Conservation (phyloP, 805 yeast genomes). For the Wickerhamiella occidentalis region DNA sequence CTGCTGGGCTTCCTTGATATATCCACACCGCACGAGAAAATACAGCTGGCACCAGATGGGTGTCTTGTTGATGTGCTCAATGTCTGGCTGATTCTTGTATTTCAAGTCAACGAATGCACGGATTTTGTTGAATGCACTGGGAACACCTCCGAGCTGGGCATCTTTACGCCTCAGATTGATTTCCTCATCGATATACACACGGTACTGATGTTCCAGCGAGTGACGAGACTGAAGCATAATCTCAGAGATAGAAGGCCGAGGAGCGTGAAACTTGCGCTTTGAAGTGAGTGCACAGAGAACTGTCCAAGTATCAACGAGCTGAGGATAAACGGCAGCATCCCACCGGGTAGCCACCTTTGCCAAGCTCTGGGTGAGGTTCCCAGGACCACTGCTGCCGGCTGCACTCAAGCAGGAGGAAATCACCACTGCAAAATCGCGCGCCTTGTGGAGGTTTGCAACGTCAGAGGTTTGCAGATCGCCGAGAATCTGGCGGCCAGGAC, state of each 20-base stretch:
- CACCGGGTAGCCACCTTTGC: constrained; percentile 39
- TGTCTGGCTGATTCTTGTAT: constrained; percentile 32
- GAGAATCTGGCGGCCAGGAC: constrained; percentile 2
- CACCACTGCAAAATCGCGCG: constrained; percentile 5
- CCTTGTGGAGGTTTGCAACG: constrained; percentile 18
- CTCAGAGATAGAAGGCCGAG: constrained; percentile 24
- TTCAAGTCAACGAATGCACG: constrained; percentile 45
- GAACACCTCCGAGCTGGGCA: constrained; percentile 49
- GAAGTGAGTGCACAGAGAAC: constrained; percentile 16
- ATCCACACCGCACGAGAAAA: constrained; percentile 76
- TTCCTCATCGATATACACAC: constrained; percentile 54
- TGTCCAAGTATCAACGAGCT: constrained; percentile 39
- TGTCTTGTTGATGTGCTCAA: constrained; percentile 60
- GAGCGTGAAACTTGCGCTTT: constrained; percentile 6
- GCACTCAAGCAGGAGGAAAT: not conserved
- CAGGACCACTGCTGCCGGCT: too few relatives aligned
- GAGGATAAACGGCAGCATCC: constrained; percentile 46
- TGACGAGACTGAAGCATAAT: constrained; percentile 40
- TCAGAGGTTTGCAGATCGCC: constrained; percentile 7
- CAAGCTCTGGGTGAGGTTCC: constrained; percentile 28
- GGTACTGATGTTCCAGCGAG: constrained; percentile 67
- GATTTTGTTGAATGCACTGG: constrained; percentile 62
- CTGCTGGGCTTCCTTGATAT: constrained; percentile 62
- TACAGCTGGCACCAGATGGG: constrained; percentile 94
- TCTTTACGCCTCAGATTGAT: constrained; percentile 41